A percentile compares a stretch with the other conserved stretches of the same genome.
Evolutionary conservation across 1,284 basidiomycete genomes (phyloP).

Genomic region (Malassezia globosa): DNA sequence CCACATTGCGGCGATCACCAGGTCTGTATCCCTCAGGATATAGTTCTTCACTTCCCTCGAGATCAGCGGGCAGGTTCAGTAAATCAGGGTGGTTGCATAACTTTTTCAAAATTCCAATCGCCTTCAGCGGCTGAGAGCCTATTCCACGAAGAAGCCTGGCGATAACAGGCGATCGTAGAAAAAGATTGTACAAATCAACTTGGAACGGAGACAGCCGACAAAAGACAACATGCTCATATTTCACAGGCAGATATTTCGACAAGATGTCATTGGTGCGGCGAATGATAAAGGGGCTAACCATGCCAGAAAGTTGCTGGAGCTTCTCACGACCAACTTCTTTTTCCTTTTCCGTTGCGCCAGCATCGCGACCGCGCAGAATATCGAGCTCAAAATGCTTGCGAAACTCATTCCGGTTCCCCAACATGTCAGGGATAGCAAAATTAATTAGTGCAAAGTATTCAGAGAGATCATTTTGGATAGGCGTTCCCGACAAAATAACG

Average conservation of each 20-base stretch:
- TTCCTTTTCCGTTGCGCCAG: constrained; percentile 70
- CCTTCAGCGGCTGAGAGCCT: constrained; percentile 90
- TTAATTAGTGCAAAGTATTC: constrained; percentile 95
- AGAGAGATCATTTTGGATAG: constrained; percentile 83
- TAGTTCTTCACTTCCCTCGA: constrained; percentile 69
- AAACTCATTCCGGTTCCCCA: constrained; percentile 84
- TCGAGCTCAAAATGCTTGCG: constrained; percentile 90
- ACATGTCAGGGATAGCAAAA: constrained; percentile 90
- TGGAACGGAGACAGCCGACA: constrained; percentile 82
- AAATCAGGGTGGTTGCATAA: constrained; percentile 95
- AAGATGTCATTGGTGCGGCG: constrained; percentile 90
- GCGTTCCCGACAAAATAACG: constrained; percentile 91
- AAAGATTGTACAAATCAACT: constrained; percentile 74
- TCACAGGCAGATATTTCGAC: constrained; percentile 94
- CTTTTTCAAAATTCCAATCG: constrained; percentile 92
- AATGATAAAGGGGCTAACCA: constrained; percentile 94
- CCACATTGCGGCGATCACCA: constrained; percentile 45
- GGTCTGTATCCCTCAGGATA: constrained; percentile 71
- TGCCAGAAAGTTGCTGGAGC: constrained; percentile 76
- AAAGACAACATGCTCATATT: constrained; percentile 98
- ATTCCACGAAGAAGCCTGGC: constrained; percentile 77
- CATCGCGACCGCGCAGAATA: constrained; percentile 85
- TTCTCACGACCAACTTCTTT: constrained; percentile 79
- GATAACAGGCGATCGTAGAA: constrained; percentile 88
- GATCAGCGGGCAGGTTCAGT: constrained; percentile 71